Evolutionary conservation across 78 protist genomes (phyloP).

Genomic region (Tieghemostelium lacteum): DNA sequence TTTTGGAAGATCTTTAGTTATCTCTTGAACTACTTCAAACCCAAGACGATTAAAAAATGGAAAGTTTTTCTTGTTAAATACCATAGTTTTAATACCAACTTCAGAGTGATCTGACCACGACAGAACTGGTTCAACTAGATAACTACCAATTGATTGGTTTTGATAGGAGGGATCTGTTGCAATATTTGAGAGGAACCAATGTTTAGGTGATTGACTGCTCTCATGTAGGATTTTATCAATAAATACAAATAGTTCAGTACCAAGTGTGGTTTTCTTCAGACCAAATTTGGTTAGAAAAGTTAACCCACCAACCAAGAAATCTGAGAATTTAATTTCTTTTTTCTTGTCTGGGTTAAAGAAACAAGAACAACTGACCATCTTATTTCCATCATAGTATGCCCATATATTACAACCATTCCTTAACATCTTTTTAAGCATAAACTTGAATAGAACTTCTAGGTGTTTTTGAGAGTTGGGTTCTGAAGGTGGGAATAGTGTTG

Average conservation of each 20-base stretch:
- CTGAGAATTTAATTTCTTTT: conserved; percentile 21
- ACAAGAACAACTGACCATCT: not conserved
- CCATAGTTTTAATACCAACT: not conserved
- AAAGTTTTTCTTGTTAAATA: not conserved
- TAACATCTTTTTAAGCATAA: not conserved
- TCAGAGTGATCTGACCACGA: conserved; percentile 35
- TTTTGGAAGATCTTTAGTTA: conserved; percentile 24
- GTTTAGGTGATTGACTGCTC: not conserved
- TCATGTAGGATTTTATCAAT: not conserved
- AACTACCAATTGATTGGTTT: conserved; percentile 32
- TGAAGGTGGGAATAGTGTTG: conserved; percentile 4
- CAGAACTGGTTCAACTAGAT: conserved; percentile 1
- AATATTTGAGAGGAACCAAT: conserved; percentile 48
- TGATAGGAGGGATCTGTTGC: conserved; percentile 14
- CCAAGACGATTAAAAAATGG: conserved; percentile 48
- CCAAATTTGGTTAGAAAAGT: conserved; percentile 34
- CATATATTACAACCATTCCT: conserved; percentile 3
- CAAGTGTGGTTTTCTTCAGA: not conserved
- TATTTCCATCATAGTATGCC: conserved; percentile 44
- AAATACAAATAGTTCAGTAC: not conserved
- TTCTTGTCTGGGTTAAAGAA: conserved; percentile 43
- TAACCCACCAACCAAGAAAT: conserved; percentile 30
- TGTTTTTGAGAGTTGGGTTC: not conserved
- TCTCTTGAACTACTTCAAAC: conserved; percentile 19
- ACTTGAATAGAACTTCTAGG: not conserved